Base-by-base conservation (phyloP, 2,329 filamentous ascomycete species). In the Leptographium lundbergii region DNA sequence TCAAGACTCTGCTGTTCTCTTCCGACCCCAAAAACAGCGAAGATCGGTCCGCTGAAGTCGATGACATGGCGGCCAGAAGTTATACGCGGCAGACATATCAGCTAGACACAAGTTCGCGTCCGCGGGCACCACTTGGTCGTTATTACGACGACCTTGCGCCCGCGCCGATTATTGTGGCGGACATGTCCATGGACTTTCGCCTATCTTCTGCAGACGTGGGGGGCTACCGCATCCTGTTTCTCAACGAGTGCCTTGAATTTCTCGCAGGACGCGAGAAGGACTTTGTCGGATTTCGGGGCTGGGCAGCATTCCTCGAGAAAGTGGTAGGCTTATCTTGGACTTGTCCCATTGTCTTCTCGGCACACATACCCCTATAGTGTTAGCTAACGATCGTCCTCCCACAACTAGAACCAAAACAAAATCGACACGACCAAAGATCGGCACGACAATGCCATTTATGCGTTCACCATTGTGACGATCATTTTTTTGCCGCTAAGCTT, bases 401-500 rank as follows among this genome's bases (percentile, higher is more conserved):
- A 2, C 6, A 17, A 34, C 24, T 9, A 69, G 67, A 71, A 69
- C 50, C 57, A 60, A 13, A 73, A 71, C 61, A 73, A 72, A 56
- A 68, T 75, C 57, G 68, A 72, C 58, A 70, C 68, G 48, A 73
- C 71, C 24, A 74, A 75, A 55, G 74, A 76, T 63, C 68, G 73
- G 19, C 74, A 79, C 58, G 75, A 77, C 58, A 72, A 72, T 45
- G 75, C 76, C 54, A 74, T 78, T 56, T 77, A 77, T 61, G 74
- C 73, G 48, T 78, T 79, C 60, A 78, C 77, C 5, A 70, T 79
- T 55, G 74, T 77, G 11, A 78, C 77, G 6, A 72, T 77, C 60
- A 65, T 79, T 52, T 79, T 79, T 62, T 65, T 79, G 14, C 76
- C 77, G 0, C 69, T 79, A 7, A 72, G 72, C 56, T 69, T 75